Evolutionary conservation across 345 rosid species (phyloP).

Genomic region (Limnanthes douglasii): DNA sequence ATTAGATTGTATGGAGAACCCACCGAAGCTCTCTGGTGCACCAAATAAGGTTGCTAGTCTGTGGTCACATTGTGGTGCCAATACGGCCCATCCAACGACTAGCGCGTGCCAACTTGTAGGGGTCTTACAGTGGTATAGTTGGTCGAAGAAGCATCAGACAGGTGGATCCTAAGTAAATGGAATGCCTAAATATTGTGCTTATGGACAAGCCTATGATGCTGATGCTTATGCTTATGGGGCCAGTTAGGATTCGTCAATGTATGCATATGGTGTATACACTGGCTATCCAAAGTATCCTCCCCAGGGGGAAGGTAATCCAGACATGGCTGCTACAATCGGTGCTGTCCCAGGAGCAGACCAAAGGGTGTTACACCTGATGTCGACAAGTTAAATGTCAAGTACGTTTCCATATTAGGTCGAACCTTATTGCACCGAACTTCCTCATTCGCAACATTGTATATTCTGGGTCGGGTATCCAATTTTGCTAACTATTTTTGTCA

Average conservation of each 20-base stretch:
- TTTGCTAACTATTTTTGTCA: too few species aligned
- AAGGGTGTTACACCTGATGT: conserved; percentile 65
- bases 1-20: too few species aligned
- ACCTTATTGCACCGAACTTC: conserved; percentile 45
- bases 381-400: conserved; percentile 32
- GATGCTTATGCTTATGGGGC: conserved; percentile 50
- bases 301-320: conserved; percentile 49
- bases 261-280: conserved; percentile 53
- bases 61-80: too few species aligned
- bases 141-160: too few species aligned
- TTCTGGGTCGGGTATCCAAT: too few species aligned
- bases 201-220: conserved; percentile 75
- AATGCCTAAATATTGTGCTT: conserved; percentile 58
- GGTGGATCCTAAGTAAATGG: conserved; percentile 58
- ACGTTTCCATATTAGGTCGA: conserved; percentile 50
- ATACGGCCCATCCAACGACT: too few species aligned
- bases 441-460: conserved; percentile 19
- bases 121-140: too few species aligned
- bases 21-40: too few species aligned
- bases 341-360: conserved; percentile 30
- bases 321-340: conserved; percentile 26
- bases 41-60: too few species aligned
- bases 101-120: too few species aligned
- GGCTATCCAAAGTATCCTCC: conserved; percentile 65
- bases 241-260: conserved; percentile 50